Evolutionary conservation across 2,329 filamentous ascomycete genomes (phyloP), one percentile per base, ranked within the genome.

Genomic region (Beauveria caledonica): DNA sequence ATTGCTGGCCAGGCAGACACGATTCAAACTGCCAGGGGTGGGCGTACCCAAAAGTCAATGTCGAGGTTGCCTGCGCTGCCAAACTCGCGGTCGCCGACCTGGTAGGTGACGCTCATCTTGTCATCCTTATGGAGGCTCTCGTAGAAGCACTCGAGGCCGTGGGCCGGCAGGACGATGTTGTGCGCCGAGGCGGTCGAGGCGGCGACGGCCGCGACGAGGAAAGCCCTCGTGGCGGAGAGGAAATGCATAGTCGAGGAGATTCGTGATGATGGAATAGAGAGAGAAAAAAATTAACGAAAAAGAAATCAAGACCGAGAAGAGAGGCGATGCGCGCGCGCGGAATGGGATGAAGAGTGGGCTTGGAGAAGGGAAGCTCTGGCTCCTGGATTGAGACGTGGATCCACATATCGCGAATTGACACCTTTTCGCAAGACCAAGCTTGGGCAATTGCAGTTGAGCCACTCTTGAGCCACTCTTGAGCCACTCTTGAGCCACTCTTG

Each of bases 81-180:
- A 76, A 96, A 97, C 74, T 99, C 94, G 67, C 93, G 82, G 74
- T 99, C 94, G 72, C 94, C 94, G 62, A 97, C 93, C 79, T 97
- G 94, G 82, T 95, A 99, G 33, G 92, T 96, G 62, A 99, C 92
- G 9, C 92, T 97, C 94, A 99, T 99, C 76, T 88, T 90, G 80
- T 99, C 94, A 75, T 96, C 94, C 73, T 83, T 85, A 80, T 96
- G 93, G 62, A 99, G 86, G 68, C 81, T 77, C 79, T 99, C 94
- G 80, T 96, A 90, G 83, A 97, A 99, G 81, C 94, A 99, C 80
- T 99, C 94, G 77, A 92, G 86, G 71, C 91, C 90, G 77, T 99
- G 92, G 68, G 92, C 88, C 64, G 88, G 88, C 70, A 99, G 86
- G 74, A 94, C 90, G 76, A 99, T 97, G 80, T 95, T 97, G 84